Conservation (phyloP, 2,329 filamentous ascomycete species). For the Penicillium oxalicum region DNA sequence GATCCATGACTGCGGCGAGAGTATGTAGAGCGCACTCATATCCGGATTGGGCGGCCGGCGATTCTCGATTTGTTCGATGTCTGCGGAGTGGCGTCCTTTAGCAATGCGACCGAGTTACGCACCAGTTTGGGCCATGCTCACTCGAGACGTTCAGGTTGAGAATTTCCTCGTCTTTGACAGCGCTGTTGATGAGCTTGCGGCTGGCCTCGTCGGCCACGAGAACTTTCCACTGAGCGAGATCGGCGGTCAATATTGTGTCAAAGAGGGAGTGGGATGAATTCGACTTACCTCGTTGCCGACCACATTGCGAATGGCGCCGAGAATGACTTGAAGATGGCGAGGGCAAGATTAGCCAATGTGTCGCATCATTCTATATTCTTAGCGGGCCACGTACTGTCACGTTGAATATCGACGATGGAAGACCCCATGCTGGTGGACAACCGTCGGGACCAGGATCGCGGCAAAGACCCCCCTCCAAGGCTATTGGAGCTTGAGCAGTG, state of each 20-base stretch:
- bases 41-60: constrained; percentile 73
- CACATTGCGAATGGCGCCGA: constrained; percentile 68
- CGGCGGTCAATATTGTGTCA: constrained; percentile 21
- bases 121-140: constrained; percentile 43
- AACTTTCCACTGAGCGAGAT: constrained; percentile 76
- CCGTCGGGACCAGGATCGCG: constrained; percentile 21
- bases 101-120: not conserved
- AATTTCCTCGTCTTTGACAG: constrained; percentile 91
- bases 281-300: constrained; percentile 69
- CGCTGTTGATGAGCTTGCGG: constrained; percentile 81
- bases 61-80: constrained; percentile 91
- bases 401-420: constrained; percentile 80
- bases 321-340: constrained; percentile 52
- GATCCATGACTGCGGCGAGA: constrained; percentile 79
- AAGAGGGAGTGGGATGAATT: constrained; percentile 20
- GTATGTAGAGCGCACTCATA: constrained; percentile 91
- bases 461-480: constrained; percentile 6
- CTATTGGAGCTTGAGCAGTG: not conserved
- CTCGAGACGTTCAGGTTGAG: constrained; percentile 94
- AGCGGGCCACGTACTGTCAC: constrained; percentile 54
- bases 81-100: constrained; percentile 32
- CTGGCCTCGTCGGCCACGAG: constrained; percentile 80
- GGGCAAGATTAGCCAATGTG: constrained; percentile 8
- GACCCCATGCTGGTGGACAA: constrained; percentile 60
- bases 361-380: constrained; percentile 1